Evolutionary conservation across 495 filamentous ascomycete species (phyloP), one percentile per base, ranked within the genome.

Genomic region (Daldinia bambusicola): DNA sequence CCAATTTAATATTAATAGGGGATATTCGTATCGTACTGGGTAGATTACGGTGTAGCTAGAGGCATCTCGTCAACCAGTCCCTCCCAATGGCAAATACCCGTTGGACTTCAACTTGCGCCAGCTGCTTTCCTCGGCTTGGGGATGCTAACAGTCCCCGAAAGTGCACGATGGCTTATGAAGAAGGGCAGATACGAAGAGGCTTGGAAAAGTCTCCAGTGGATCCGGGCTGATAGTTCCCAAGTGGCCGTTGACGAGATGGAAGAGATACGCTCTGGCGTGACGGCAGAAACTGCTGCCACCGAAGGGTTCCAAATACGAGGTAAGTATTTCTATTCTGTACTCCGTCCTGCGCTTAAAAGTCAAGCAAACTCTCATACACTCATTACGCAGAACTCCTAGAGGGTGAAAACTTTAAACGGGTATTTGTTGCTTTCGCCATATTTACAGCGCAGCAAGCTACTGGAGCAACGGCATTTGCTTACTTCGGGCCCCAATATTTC

Each of bases 51-150:
- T 8, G 84, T 87, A 0, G 40, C 66, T 9, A 76, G 76, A 32
- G 55, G 77, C 69, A 74, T 75, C 10, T 31, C 62, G 10, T 75
- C 79, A 16, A 74, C 77, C 31, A 67, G 74, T 0, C 57, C 77
- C 3, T 70, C 77, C 4, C 83, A 87, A 74, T 88, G 85, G 86
- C 82, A 84, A 71, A 86, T 86, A 34, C 81, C 84, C 6, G 64
- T 88, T 31, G 84, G 83, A 0, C 74, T 86, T 31, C 85, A 88
- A 59, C 74, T 86, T 37, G 72, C 82, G 0, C 82, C 84, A 0
- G 80, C 80, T 8, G 81, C 73, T 1, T 61, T 87, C 8, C 72
- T 87, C 12, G 75, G 81, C 4, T n/a, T 81, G 0, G 81, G 83
- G 0, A 83, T 84, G 79, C 72, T 80, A 2, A 81, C 81, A 2